Conservation (phyloP, 2,329 filamentous ascomycete genomes). For the Xylariaceae sp. region DNA sequence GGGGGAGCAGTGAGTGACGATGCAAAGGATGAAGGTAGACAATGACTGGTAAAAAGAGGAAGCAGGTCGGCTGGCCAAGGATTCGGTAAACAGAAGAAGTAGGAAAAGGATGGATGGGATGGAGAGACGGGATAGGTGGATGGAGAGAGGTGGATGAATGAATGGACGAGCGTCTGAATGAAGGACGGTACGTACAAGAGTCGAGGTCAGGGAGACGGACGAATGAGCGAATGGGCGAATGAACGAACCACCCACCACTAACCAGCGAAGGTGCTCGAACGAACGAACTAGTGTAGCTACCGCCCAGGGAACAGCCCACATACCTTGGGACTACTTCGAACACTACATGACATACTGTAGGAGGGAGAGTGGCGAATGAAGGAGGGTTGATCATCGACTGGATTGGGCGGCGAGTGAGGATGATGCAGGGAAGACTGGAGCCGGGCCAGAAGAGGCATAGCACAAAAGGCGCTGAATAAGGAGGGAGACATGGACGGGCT, state of each 20-base stretch:
- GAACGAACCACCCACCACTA: constrained; percentile 3
- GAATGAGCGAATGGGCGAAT: constrained; percentile 4
- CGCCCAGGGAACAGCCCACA: constrained; percentile 1
- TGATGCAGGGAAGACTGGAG: constrained; percentile 27
- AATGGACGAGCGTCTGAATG: constrained; percentile 6
- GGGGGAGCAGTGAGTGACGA: constrained; percentile 33
- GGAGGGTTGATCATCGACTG: constrained; percentile 26
- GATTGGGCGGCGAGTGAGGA: constrained; percentile 31
- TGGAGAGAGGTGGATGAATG: constrained; percentile 25
- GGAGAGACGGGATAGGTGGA: constrained; percentile 24
- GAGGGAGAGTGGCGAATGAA: constrained; percentile 17
- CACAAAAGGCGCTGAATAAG: constrained; percentile 20
- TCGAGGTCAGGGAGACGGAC: constrained; percentile 4
- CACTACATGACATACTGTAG: neutral
- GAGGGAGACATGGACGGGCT: constrained; percentile 1
- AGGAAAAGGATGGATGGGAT: constrained; percentile 27
- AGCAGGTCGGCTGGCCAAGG: constrained; percentile 23
- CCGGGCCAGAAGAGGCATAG: constrained; percentile 20
- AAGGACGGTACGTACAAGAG: constrained; percentile 6
- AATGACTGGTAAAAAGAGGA: constrained; percentile 21
- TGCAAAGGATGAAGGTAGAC: constrained; percentile 31
- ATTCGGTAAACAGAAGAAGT: constrained; percentile 29
- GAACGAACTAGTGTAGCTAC: constrained; percentile 14
- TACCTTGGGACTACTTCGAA: neutral
- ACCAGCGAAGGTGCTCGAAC: constrained; percentile 18